A percentile compares a stretch with the other conserved stretches of the same genome.
These are phyloP conservation scores for Aegle marmelos DNA, from an alignment of 345 rosid species.

Conservation along the genomic window DNA sequence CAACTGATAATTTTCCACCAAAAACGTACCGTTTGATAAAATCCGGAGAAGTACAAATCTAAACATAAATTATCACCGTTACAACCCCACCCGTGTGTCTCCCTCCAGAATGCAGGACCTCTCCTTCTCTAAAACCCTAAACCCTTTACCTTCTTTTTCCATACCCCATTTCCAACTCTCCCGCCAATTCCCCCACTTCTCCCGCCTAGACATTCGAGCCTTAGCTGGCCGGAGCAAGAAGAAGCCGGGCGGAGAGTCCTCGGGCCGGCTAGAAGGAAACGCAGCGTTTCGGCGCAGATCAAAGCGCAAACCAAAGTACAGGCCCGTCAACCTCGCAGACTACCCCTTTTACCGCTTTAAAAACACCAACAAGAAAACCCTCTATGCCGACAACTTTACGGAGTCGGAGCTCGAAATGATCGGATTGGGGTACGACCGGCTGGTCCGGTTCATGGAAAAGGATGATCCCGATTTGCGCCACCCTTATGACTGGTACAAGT, in stretches of 20 bases:
- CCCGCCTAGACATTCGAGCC: slow-evolving; percentile 46
- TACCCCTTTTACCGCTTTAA: slow-evolving; percentile 65
- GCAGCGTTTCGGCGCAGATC: slow-evolving; percentile 43
- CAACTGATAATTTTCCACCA: neutral
- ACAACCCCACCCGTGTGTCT: slow-evolving; percentile 17
- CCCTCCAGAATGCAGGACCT: slow-evolving; percentile 41
- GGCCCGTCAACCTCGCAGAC: slow-evolving; percentile 47
- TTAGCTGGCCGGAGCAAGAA: slow-evolving; percentile 88
- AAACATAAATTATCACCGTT: too few relatives aligned
- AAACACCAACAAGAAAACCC: slow-evolving; percentile 38
- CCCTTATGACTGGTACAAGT: slow-evolving; percentile 88
- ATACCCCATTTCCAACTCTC: slow-evolving; percentile 14
- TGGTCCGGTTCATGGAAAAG: slow-evolving; percentile 88
- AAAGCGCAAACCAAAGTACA: slow-evolving; percentile 45
- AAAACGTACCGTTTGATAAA: slow-evolving; percentile 33
- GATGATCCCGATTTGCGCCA: slow-evolving; percentile 85
- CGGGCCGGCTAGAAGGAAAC: slow-evolving; percentile 59
- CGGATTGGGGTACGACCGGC: slow-evolving; percentile 86
- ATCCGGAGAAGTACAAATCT: too few relatives aligned
- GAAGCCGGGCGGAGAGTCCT: slow-evolving; percentile 55
- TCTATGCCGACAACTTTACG: slow-evolving; percentile 71
- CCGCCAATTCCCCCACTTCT: slow-evolving; percentile 18
- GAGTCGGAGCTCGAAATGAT: slow-evolving; percentile 78
- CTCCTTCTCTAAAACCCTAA: slow-evolving; percentile 74
- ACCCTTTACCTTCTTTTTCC: slow-evolving; percentile 34